phyloP scores from a whole-genome alignment of 805 yeast species.

The Wickerhamiella allomyrinae region DNA sequence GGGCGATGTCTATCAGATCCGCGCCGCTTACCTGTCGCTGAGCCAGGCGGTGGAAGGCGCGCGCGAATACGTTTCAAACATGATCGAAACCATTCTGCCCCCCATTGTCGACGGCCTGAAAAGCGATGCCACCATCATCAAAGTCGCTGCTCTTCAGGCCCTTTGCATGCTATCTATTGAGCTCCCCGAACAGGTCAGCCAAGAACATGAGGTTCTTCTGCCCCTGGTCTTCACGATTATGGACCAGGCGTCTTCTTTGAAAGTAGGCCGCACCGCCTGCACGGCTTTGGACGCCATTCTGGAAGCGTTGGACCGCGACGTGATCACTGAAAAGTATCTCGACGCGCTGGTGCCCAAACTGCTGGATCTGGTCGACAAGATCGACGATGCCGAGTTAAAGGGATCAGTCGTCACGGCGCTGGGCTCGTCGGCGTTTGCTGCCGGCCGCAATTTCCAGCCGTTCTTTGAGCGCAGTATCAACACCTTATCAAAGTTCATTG shows the following conservation, averaged over 20 bases:
- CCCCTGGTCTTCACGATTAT: slow-evolving; percentile 79
- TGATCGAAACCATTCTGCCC: slow-evolving; percentile 59
- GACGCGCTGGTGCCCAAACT: slow-evolving; percentile 84
- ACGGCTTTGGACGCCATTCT: slow-evolving; percentile 80
- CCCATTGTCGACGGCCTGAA: slow-evolving; percentile 62
- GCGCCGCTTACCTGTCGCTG: slow-evolving; percentile 72
- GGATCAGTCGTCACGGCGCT: slow-evolving; percentile 80
- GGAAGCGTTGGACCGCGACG: slow-evolving; percentile 81
- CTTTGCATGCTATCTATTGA: slow-evolving; percentile 67
- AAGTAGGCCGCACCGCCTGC: slow-evolving; percentile 82
- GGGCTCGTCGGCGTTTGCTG: slow-evolving; percentile 93
- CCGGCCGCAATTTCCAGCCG: slow-evolving; percentile 78
- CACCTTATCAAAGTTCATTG: slow-evolving; percentile 67
- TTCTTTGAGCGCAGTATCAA: slow-evolving; percentile 72
- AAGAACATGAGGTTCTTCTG: slow-evolving; percentile 64
- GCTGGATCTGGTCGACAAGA: slow-evolving; percentile 65
- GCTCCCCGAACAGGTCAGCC: slow-evolving; percentile 72
- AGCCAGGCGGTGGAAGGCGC: slow-evolving; percentile 84
- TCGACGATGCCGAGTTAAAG: slow-evolving; percentile 36
- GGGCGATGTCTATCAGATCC: slow-evolving; percentile 59
- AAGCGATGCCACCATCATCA: slow-evolving; percentile 60
- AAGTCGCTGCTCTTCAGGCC: slow-evolving; percentile 74
- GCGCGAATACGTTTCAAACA: slow-evolving; percentile 76
- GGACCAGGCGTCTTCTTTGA: slow-evolving; percentile 69
- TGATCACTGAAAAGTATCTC: slow-evolving; percentile 58